These are phyloP conservation scores for Flaveria trinervia DNA, from an alignment of 129 eudicot species.

Conservation along the genomic window DNA sequence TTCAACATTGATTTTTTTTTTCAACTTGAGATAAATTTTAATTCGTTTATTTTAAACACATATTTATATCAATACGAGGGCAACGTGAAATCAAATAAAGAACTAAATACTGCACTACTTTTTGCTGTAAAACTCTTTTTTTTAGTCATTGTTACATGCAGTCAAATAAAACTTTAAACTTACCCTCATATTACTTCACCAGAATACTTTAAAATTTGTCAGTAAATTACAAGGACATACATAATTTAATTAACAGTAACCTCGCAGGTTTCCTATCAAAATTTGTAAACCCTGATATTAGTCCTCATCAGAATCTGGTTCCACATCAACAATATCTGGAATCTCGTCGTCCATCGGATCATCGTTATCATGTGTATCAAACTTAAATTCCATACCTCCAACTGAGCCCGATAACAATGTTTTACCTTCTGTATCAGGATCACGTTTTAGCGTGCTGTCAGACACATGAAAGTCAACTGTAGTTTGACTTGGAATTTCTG, in stretches of 20 bases:
- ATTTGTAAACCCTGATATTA: slow-evolving; percentile 19
- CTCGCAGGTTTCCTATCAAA: slow-evolving; percentile 20
- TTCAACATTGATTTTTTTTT: too few species aligned
- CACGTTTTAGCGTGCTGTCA: slow-evolving; percentile 16
- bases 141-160: too few species aligned
- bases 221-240: slow-evolving; percentile 7
- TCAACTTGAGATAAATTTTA: too few species aligned
- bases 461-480: slow-evolving; percentile 9
- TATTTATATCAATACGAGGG: too few species aligned
- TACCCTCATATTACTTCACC: too few species aligned
- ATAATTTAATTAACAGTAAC: slow-evolving; percentile 4
- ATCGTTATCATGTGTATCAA: slow-evolving; percentile 41
- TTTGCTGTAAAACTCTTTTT: too few species aligned
- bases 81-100: too few species aligned
- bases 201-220: not conserved
- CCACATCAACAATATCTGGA: slow-evolving; percentile 90
- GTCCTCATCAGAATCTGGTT: slow-evolving; percentile 76
- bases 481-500: slow-evolving; percentile 20
- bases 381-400: slow-evolving; percentile 17
- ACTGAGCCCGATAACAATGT: slow-evolving; percentile 4
- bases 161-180: too few species aligned
- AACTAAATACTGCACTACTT: too few species aligned
- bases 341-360: slow-evolving; percentile 55
- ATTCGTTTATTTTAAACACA: too few species aligned
- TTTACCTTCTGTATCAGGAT: not conserved